Conservation (phyloP, 805 yeast genomes). For the Saturnispora serradocipensis region DNA sequence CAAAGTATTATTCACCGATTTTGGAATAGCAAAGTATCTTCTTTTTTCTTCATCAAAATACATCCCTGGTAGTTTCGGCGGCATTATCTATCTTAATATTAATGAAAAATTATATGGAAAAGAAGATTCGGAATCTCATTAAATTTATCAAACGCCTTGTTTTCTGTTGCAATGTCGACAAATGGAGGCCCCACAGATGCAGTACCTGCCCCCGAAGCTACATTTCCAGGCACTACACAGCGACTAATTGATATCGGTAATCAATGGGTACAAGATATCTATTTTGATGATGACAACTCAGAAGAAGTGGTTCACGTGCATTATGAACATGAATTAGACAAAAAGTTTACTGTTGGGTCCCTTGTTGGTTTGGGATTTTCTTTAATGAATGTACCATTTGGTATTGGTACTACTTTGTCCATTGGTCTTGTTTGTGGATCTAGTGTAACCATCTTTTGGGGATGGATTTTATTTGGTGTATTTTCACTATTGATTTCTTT, state of each 20-base stretch:
- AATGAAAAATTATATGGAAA: not conserved
- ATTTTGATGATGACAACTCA: slow-evolving; percentile 35
- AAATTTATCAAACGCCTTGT: not conserved
- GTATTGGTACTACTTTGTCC: slow-evolving; percentile 64
- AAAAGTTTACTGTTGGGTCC: slow-evolving; percentile 59
- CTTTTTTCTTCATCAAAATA: slow-evolving; percentile 8
- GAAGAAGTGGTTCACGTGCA: slow-evolving; percentile 64
- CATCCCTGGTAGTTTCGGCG: slow-evolving; percentile 9
- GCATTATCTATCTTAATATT: not conserved
- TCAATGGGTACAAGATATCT: slow-evolving; percentile 25
- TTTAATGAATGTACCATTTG: slow-evolving; percentile 75
- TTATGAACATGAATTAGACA: slow-evolving; percentile 61
- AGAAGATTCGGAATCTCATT: not conserved
- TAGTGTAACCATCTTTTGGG: slow-evolving; percentile 64
- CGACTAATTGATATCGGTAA: slow-evolving; percentile 15
- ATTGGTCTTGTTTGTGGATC: slow-evolving; percentile 71
- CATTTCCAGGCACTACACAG: not conserved
- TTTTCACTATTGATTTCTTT: slow-evolving; percentile 57
- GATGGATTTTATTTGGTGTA: slow-evolving; percentile 59
- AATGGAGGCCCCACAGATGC: not conserved
- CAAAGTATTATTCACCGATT: not conserved
- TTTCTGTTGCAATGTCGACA: slow-evolving; percentile 1
- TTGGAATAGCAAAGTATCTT: slow-evolving; percentile 11
- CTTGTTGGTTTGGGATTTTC: slow-evolving; percentile 74
- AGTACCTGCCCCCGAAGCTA: not conserved